Base-by-base conservation (phyloP, 139 green algal genomes). In the Gonium pectorale region DNA sequence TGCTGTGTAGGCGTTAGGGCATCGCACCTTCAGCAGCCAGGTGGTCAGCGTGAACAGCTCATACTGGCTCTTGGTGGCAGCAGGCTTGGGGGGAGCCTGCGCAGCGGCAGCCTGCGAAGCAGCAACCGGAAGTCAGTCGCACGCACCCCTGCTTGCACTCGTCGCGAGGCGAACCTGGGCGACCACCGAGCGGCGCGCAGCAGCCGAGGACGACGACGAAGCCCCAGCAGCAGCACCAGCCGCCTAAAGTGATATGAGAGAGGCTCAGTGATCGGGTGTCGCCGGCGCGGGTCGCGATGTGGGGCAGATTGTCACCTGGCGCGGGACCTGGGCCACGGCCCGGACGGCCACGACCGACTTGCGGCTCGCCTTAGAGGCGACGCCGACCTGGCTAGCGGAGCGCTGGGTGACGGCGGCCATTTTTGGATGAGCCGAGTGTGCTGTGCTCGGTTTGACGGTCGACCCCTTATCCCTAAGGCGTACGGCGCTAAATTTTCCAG, bases 21-120 rank as follows among this genome's bases (percentile, higher is more conserved):
- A n/a, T n/a, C 87, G 56, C 59, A 96, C 94, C 92, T 94, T 92
- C 64, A 98, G 90, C 41, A 98, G 89, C 94, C 94, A 98, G 46
- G 94, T 97, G 26, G 94, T 96, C 21, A 98, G 89, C 21, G 95
- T 96, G 79, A 89, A 91, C 26, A 97, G 87, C 68, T 94, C 91
- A 83, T 95, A 96, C 74, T 93, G 46, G 70, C 83, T 89, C 38
- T 44, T 64, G 46, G 37, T 70, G 52, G 79, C 33, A 2, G 40
- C 40, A 22, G 54, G 35, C 77, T 83, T 83, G 19, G 62, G 5
- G 38, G 77, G 21, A 13, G 62, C 60, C 31, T 35, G 43, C 15
- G 59, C 77, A 49, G 60, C 75, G 51, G 62, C 35, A n/a, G 77
- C 77, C 77, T 83, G 43, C 35, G 44, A n/a, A 37, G 24, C 38